phyloP scores from a whole-genome alignment of 202 grass and related monocot genomes.

The Setaria viridis region DNA sequence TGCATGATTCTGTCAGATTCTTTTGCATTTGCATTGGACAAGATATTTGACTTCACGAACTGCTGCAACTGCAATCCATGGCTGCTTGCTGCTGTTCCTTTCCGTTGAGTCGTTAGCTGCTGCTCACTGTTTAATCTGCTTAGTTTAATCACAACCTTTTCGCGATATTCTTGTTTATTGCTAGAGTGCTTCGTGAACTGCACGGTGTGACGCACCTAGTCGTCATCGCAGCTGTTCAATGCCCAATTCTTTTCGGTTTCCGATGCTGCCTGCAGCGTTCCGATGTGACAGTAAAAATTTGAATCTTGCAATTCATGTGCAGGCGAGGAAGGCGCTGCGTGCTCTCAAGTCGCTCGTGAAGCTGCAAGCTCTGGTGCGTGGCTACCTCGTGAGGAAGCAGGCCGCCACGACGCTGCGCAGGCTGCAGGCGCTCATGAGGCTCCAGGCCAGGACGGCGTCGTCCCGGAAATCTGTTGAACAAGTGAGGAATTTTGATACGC shows the following conservation, averaged over 20 bases:
- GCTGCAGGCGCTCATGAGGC: slow-evolving; percentile 77
- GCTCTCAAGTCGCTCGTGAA: slow-evolving; percentile 84
- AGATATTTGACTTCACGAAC: slow-evolving; percentile 37
- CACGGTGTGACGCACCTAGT: slow-evolving; percentile 40
- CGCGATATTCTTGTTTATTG: slow-evolving; percentile 38
- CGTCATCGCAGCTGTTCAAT: slow-evolving; percentile 32
- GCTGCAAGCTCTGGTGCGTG: slow-evolving; percentile 83
- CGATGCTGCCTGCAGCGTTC: background rate
- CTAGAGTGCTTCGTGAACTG: slow-evolving; percentile 15
- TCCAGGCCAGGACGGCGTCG: slow-evolving; percentile 52
- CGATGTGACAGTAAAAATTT: slow-evolving; percentile 33
- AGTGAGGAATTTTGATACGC: slow-evolving; percentile 26
- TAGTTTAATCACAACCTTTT: slow-evolving; percentile 6
- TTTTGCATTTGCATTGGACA: slow-evolving; percentile 40
- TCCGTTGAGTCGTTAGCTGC: slow-evolving; percentile 33
- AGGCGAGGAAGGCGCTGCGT: slow-evolving; percentile 82
- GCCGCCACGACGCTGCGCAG: slow-evolving; percentile 62
- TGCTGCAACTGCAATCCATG: slow-evolving; percentile 3
- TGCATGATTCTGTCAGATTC: slow-evolving; percentile 41
- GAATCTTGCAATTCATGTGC: slow-evolving; percentile 36
- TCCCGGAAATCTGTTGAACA: slow-evolving; percentile 62
- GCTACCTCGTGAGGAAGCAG: slow-evolving; percentile 89
- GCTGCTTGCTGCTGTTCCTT: slow-evolving; percentile 12
- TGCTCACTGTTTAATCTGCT: slow-evolving; percentile 35
- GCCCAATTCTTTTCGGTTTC: background rate